Base-by-base conservation (phyloP, 306 rosid species). In the Comarum palustre region DNA sequence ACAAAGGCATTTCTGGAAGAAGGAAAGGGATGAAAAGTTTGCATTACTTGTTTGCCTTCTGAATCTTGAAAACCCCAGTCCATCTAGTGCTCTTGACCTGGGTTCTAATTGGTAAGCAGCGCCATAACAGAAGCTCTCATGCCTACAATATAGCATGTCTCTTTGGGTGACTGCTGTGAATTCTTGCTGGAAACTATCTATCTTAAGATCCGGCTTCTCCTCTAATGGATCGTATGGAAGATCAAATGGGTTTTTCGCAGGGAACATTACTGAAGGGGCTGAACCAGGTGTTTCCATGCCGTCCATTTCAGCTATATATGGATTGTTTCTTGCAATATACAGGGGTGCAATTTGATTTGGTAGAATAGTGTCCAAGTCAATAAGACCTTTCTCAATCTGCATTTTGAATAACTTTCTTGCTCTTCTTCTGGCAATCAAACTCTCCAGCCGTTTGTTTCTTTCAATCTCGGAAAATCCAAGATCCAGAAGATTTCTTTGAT, bases 381-480 rank as follows among this genome's bases (percentile, higher is more conserved):
- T 41, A 4, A 67, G 19, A 31, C 77, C 76, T 19, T 84, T 84
- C 74, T 88, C 90, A 39, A 58, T 66, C 41, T 86, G 85, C 32
- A 38, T 25, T 68, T 78, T 85, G 62, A 74, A 24, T 16, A 60
- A 29, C 62, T 84, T 88, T 19, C 82, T 90, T 31, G 73, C 90
- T 73, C 83, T 90, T 74, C 99, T 83, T 82, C 86, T 88, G 6
- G 93, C 90, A 43, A 95, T 86, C 4, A 94, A 86, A 73, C 82
- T 87, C 71, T 94, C 99, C 39, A 94, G 54, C 73, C 96, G 90
- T 59, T 25, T 87, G 74, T 91, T 94, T 41, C 97, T 84, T 64
- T 94, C 97, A 22, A 90, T 87, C 87, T 94, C 99, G 0, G 92
- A 89, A 51, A 81, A 46, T 20, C 99, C 96, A 60, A 94, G 87